Base-by-base conservation (phyloP, 805 yeast species). In the Candida schatavii region DNA sequence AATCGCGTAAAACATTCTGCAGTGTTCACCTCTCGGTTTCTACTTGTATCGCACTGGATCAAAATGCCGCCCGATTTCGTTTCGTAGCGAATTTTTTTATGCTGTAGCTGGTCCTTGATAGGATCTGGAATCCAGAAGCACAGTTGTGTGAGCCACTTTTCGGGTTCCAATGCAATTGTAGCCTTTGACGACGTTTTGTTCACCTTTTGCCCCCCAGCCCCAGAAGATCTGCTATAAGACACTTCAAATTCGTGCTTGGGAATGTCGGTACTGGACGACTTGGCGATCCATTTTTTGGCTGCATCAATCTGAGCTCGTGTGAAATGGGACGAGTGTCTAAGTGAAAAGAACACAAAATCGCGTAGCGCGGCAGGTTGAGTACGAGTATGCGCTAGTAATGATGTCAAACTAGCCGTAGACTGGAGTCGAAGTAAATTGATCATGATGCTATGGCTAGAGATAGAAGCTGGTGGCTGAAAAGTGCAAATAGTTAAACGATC, bases 181-280 rank as follows among this genome's bases (percentile, higher is more conserved):
- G 89, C 87, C 52, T 86, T 83, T 1, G 85, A 74, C 23, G 75
- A 73, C 7, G 81, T 71, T 51, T 87, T 87, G 59, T 87, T 87
- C 9, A 88, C 95, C 54, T 88, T 83, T 51, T 87, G 95, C 0
- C 96, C 96, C 1, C 96, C 95, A 0, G 95, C 88, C 0, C 95
- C 95, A 26, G 89, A 78, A 0, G 93, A 75, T 44, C 90, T 60
- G 40, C 79, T 67, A 53, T 62, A 83, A 3, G 69, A 47, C 2
- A 75, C 54, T 2, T 63, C 61, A 50, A 83, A 81, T 13, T 59
- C 50, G 14, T 57, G 47, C 11, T 64, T 56, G 1, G 86, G 87
- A 2, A 83, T 65, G 5, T 55, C 42, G 1, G 45, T 23, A 5
- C 55, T 51, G 1, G 52, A 47, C 42, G 71, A 60, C 0, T 39